Evolutionary conservation across 2,329 filamentous ascomycete species (phyloP), one percentile per base, ranked within the genome.

Genomic region (Xylaria sp.): DNA sequence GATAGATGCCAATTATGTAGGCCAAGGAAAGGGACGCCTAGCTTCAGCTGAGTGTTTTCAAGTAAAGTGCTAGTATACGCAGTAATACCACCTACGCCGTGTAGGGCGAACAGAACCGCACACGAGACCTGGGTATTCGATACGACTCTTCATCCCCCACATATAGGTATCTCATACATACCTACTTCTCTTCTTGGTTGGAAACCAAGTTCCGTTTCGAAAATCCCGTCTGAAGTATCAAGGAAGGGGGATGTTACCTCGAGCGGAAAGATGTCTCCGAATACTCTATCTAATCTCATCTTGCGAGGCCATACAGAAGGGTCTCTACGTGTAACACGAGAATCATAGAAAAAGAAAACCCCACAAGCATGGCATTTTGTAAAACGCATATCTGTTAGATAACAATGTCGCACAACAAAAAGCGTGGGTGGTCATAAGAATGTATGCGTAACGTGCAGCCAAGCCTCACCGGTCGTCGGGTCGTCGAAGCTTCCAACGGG

Each of bases 261-360:
- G 51, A 12, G 17, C 53, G 57, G 65, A 65, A 34, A 45, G 12
- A 60, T 57, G 55, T 51, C 65, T 56, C 39, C 60, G 60, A 42
- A 50, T 34, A n/a, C 21, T 17, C 39, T 19, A 47, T 47, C 17
- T 47, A 48, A 45, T 30, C 39, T 64, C 53, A 42, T 42, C 21
- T 59, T 48, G 17, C 42, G 21, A 61, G 12, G 57, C 6, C 8
- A 24, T 50, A 60, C 21, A 27, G 14, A 47, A 8, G 6, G 17
- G 14, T 9, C 3, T 47, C 4, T 19, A 19, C 19, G 36, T 47
- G 59, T 61, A 55, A 42, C 42, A 47, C 50, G 27, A 12, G 11
- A 36, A 51, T 19, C 17, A 53, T 36, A 24, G 17, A 56, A 65
- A 65, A 61, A 65, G 57, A 39, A 59, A 65, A 17, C 27, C 42